phyloP scores from a whole-genome alignment of 148 eudicot genomes.

The Spergularia marina region DNA sequence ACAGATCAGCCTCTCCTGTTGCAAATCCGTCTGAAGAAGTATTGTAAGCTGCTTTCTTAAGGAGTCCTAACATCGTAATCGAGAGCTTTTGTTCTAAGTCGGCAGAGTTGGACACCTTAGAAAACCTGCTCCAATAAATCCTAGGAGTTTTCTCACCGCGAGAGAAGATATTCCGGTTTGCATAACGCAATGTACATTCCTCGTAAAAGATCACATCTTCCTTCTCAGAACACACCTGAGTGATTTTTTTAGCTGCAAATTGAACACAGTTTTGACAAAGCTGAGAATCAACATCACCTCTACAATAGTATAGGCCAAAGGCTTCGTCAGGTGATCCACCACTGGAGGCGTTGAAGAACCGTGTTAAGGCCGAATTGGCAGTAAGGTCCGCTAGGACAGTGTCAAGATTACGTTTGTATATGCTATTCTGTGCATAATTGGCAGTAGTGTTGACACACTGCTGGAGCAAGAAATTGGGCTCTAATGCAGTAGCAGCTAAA shows the following conservation, averaged over 20 bases:
- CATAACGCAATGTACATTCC: slow-evolving; percentile 26
- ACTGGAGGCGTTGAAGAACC: neutral
- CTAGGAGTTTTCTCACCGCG: neutral
- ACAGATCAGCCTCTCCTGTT: slow-evolving; percentile 5
- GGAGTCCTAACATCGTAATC: slow-evolving; percentile 1
- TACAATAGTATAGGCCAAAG: slow-evolving; percentile 22
- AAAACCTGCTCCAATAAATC: neutral
- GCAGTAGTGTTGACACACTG: slow-evolving; percentile 1
- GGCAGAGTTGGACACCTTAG: neutral
- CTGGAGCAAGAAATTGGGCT: neutral
- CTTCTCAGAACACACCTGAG: neutral
- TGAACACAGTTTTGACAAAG: slow-evolving; percentile 27
- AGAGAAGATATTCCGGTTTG: slow-evolving; percentile 9
- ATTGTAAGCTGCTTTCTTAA: slow-evolving; percentile 10
- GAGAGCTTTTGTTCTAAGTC: slow-evolving; percentile 9
- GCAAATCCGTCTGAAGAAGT: neutral
- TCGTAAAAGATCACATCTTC: slow-evolving; percentile 19
- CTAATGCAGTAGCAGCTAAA: neutral
- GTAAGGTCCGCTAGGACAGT: neutral
- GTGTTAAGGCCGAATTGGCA: neutral
- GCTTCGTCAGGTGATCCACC: neutral
- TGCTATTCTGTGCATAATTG: neutral
- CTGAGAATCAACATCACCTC: slow-evolving; percentile 18
- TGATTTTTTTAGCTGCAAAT: neutral
- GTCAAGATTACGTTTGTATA: neutral